These are phyloP conservation scores for Mychonastes homosphaera DNA, from an alignment of 139 green algal genomes.

Conservation along the genomic window DNA sequence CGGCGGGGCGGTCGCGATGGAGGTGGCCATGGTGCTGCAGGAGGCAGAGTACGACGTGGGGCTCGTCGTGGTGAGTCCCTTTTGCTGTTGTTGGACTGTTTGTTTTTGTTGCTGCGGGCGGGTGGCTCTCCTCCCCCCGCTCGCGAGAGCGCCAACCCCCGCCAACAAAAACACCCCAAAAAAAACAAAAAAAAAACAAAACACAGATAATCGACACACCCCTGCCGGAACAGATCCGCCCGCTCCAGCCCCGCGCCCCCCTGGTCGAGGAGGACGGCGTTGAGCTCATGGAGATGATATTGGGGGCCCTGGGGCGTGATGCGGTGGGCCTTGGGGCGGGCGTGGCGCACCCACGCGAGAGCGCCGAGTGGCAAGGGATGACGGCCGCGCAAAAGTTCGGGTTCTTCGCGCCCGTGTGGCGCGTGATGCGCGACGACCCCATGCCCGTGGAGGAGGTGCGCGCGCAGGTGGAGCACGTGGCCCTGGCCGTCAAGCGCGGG, in stretches of 20 bases:
- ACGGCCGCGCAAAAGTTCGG: constrained; percentile 47
- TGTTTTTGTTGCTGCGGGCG: not conserved
- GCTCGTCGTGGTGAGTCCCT: constrained; percentile 49
- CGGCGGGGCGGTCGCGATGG: constrained; percentile 66
- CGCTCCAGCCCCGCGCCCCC: constrained; percentile 33
- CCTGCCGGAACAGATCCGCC: constrained; percentile 49
- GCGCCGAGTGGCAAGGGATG: constrained; percentile 70
- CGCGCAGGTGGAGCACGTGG: constrained; percentile 52
- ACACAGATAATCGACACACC: constrained; percentile 69
- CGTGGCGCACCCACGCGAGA: constrained; percentile 67
- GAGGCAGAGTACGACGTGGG: constrained; percentile 65
- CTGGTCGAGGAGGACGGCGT: constrained; percentile 58
- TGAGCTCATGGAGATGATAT: constrained; percentile 89
- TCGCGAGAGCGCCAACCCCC: too few relatives aligned
- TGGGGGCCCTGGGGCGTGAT: constrained; percentile 69
- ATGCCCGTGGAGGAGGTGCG: constrained; percentile 57
- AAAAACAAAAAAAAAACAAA: not conserved
- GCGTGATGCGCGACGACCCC: constrained; percentile 73
- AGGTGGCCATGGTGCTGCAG: constrained; percentile 73
- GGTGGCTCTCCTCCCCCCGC: too few relatives aligned
- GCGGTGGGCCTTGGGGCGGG: constrained; percentile 63
- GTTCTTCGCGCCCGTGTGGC: constrained; percentile 85
- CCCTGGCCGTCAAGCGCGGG: constrained; percentile 66
- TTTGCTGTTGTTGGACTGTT: not conserved
- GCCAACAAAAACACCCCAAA: too few relatives aligned